These are phyloP conservation scores for Calvatia gigantea DNA, from an alignment of 768 basidiomycete genomes.

Conservation along the genomic window DNA sequence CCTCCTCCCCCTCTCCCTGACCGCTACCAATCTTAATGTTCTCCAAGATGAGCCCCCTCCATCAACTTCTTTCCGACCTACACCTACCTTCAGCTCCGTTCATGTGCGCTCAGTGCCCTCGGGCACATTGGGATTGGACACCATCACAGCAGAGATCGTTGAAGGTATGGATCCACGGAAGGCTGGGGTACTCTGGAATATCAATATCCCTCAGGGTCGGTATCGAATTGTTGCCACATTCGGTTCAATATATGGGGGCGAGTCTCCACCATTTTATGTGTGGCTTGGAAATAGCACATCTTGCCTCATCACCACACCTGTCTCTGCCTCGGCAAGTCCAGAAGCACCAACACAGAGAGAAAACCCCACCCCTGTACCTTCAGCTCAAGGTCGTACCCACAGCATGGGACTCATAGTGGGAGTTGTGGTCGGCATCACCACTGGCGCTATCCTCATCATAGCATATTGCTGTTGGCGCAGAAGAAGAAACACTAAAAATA, in stretches of 20 bases:
- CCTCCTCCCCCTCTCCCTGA: neutral
- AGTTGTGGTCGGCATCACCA: too few relatives aligned
- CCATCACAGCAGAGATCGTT: slow-evolving; percentile 25
- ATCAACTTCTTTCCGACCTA: slow-evolving; percentile 2
- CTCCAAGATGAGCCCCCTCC: slow-evolving; percentile 16
- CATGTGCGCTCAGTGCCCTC: slow-evolving; percentile 1
- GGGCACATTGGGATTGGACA: neutral
- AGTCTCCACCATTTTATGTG: slow-evolving; percentile 29
- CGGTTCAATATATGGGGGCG: slow-evolving; percentile 15
- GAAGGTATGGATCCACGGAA: slow-evolving; percentile 24
- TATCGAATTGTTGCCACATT: slow-evolving; percentile 36
- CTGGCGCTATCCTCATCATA: too few relatives aligned
- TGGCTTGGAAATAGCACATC: slow-evolving; percentile 27
- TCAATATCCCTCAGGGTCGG: slow-evolving; percentile 46
- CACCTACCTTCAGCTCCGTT: neutral
- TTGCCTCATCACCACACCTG: slow-evolving; percentile 24
- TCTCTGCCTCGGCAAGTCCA: too few relatives aligned
- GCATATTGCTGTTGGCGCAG: too few relatives aligned
- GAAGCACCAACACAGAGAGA: too few relatives aligned
- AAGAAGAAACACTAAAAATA: too few relatives aligned
- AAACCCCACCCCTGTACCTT: too few relatives aligned
- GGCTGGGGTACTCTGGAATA: slow-evolving; percentile 29
- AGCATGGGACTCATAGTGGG: too few relatives aligned
- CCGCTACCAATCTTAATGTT: slow-evolving; percentile 21
- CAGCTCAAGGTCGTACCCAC: too few relatives aligned